Evolutionary conservation across 345 rosid genomes (phyloP).

Genomic region (Corchorus olitorius): DNA sequence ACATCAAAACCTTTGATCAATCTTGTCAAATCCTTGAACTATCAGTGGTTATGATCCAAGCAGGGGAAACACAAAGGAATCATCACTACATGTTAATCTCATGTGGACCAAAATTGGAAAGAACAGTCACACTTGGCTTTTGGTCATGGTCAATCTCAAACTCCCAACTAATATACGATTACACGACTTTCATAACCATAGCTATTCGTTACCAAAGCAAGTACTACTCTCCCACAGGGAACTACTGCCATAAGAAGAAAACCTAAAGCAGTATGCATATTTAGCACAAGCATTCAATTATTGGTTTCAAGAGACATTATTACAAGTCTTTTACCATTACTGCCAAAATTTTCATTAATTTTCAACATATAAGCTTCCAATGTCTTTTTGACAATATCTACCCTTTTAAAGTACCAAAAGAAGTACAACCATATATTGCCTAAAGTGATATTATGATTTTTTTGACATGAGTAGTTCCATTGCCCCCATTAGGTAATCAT

Average conservation of each 20-base stretch:
- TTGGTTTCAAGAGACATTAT: constrained; percentile 1
- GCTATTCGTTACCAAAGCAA: background rate
- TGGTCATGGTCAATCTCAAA: background rate
- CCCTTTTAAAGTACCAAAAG: background rate
- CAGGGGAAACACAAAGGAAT: background rate
- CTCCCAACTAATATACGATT: background rate
- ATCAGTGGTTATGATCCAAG: background rate
- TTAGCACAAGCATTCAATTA: background rate
- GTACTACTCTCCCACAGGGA: background rate
- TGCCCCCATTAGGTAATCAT: background rate
- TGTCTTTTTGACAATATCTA: background rate
- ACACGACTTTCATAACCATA: background rate
- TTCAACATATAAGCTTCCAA: background rate
- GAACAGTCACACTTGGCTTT: background rate
- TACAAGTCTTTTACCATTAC: background rate
- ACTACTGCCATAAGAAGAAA: background rate
- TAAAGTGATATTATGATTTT: background rate
- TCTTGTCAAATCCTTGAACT: background rate
- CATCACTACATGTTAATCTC: background rate
- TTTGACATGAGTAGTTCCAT: background rate
- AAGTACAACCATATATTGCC: background rate
- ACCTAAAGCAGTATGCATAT: background rate
- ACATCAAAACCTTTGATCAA: background rate
- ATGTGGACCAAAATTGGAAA: background rate
- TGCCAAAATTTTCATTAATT: background rate